phyloP scores from a whole-genome alignment of 176 grass and related monocot genomes.

The Ananas comosus region DNA sequence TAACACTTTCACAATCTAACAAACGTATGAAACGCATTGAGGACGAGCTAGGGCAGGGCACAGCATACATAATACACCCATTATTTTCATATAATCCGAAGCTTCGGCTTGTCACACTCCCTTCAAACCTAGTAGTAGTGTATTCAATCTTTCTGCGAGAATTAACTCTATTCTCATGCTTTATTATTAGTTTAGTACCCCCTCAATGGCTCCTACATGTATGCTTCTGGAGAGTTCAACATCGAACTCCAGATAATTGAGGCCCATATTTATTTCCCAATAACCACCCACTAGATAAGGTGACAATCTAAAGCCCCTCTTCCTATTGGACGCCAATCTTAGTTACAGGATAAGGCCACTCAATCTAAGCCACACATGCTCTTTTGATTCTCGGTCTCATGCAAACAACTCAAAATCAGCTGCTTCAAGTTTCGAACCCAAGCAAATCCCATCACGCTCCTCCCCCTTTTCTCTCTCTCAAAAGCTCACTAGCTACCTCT shows the following conservation, averaged over 20 bases:
- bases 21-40: too few relatives aligned
- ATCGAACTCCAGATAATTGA: neutral
- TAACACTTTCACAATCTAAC: too few relatives aligned
- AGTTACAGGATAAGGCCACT: constrained; percentile 32
- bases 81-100: too few relatives aligned
- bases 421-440: neutral
- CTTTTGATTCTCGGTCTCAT: neutral
- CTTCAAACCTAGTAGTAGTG: too few relatives aligned
- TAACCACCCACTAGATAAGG: constrained; percentile 15
- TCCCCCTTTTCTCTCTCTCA: neutral
- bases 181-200: too few relatives aligned
- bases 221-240: too few relatives aligned
- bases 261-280: neutral
- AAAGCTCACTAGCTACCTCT: neutral
- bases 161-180: too few relatives aligned
- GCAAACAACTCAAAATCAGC: constrained; percentile 15
- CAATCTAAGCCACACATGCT: constrained; percentile 21
- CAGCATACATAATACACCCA: too few relatives aligned
- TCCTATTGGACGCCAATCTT: constrained; percentile 28
- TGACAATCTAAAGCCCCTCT: constrained; percentile 19
- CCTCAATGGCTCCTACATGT: too few relatives aligned
- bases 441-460: neutral
- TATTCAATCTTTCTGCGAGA: too few relatives aligned
- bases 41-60: too few relatives aligned
- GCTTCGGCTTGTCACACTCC: too few relatives aligned